phyloP scores from a whole-genome alignment of 257 asterid genomes.

The Apocynum venetum region DNA sequence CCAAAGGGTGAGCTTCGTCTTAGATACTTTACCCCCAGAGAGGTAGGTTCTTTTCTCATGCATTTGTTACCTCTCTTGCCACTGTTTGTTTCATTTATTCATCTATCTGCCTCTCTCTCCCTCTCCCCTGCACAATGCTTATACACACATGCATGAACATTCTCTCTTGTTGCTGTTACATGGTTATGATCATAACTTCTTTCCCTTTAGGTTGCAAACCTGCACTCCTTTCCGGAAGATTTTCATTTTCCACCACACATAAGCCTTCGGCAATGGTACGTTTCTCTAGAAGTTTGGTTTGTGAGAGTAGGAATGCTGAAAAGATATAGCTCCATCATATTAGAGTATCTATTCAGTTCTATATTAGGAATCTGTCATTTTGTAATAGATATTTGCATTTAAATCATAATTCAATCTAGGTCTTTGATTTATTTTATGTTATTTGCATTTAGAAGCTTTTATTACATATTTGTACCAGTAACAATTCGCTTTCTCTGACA shows the following conservation, averaged over 20 bases:
- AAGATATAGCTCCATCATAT: neutral
- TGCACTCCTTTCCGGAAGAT: conserved; percentile 76
- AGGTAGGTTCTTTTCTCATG: conserved; percentile 46
- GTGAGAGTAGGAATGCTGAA: neutral
- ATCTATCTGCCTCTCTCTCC: neutral
- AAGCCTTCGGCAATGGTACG: conserved; percentile 84
- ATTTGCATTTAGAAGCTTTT: neutral
- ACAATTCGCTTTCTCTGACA: too few relatives aligned
- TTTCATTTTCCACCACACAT: conserved; percentile 71
- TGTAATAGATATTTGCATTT: neutral
- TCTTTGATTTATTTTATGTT: neutral
- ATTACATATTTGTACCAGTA: neutral
- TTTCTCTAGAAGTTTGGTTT: neutral
- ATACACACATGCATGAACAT: neutral
- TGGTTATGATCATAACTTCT: neutral
- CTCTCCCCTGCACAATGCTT: neutral
- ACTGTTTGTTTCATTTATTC: neutral
- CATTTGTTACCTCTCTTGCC: conserved; percentile 8
- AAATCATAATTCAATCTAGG: neutral
- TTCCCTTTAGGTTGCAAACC: conserved; percentile 66
- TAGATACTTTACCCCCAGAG: conserved; percentile 92
- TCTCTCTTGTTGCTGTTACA: neutral
- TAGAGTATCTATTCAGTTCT: neutral
- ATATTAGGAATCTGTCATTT: neutral
- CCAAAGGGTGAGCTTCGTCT: conserved; percentile 57